Evolutionary conservation across 495 filamentous ascomycete species (phyloP), one percentile per base, ranked within the genome.

Genomic region (Neurospora sp.): DNA sequence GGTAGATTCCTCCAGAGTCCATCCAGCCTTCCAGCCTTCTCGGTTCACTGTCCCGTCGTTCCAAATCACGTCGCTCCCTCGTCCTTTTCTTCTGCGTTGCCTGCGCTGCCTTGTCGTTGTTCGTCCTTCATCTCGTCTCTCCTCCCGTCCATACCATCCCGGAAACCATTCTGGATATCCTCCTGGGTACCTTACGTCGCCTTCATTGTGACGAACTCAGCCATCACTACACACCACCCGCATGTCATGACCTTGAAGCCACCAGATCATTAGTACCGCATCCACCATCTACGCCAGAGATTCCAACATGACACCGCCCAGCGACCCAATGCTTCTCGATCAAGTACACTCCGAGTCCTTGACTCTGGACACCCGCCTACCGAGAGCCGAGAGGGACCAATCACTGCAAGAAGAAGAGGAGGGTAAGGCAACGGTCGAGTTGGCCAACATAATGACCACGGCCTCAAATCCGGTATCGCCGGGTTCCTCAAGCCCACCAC

Each of bases 401-500:
- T 75, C 79, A 35, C 76, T 77, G 68, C 74, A 83, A 6, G 77
- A 81, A 20, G 78, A 82, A 42, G 82, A 85, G 59, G 83, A 84
- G 40, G 82, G 80, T 20, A 81, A 79, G 20, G 83, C 83, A 18
- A 80, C 82, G 18, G 82, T 83, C 53, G 83, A 85, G 70, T 75
- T 86, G 9, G 80, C 83, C 45, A 81, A 84, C 12, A 86, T 87
- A 71, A 87, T 87, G 82, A 84, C 84, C 3, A 79, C 85, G 9
- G 79, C 84, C 0, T 87, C 85, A 35, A 87, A 85, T 59, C 85
- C 86, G 0, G 83, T 87, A 6, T 86, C 84, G 18, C 85, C 87
- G 9, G 86, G 86, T 20, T 84, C 87, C 16, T 83, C 86, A 16
- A 88, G 84, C 72, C 87, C 87, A 53, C 85, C 85, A 31, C 79